Evolutionary conservation across 106 monocot species (phyloP).

Genomic region (Phalaenopsis equestris): DNA sequence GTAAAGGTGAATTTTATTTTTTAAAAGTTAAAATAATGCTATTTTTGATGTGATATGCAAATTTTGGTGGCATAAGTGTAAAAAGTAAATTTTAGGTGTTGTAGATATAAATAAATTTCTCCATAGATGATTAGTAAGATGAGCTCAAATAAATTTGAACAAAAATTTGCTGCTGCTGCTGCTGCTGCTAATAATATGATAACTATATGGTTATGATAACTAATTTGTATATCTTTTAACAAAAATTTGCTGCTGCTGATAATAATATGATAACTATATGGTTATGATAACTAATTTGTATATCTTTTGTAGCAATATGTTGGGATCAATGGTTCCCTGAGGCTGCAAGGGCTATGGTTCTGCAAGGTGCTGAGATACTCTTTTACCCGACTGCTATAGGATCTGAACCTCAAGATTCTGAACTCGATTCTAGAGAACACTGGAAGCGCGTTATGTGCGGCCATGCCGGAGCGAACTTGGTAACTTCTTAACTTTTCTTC

Average conservation of each 20-base stretch:
- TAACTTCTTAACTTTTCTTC: slow-evolving; percentile 10
- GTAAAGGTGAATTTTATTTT: too few species aligned
- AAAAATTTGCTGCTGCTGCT: too few species aligned
- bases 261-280: not conserved
- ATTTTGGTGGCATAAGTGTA: too few species aligned
- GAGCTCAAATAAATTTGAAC: too few species aligned
- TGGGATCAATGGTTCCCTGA: slow-evolving; percentile 99
- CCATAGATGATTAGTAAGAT: too few species aligned
- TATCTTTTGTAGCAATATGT: slow-evolving; percentile 52
- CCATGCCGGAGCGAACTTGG: slow-evolving; percentile 94
- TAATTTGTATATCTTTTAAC: not conserved
- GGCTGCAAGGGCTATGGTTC: slow-evolving; percentile 81
- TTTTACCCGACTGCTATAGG: slow-evolving; percentile 95
- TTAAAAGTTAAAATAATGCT: too few species aligned
- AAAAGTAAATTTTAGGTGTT: too few species aligned
- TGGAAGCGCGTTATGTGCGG: slow-evolving; percentile 98
- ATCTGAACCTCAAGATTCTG: slow-evolving; percentile 86
- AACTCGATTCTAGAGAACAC: slow-evolving; percentile 78
- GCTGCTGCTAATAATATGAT: not conserved
- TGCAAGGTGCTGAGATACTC: slow-evolving; percentile 91
- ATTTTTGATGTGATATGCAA: too few species aligned
- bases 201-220: not conserved
- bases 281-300: not conserved
- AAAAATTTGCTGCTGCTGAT: not conserved
- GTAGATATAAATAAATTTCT: too few species aligned